Evolutionary conservation across 768 basidiomycete species (phyloP), one percentile per base, ranked within the genome.

Genomic region (Fibroporia radiculosa): DNA sequence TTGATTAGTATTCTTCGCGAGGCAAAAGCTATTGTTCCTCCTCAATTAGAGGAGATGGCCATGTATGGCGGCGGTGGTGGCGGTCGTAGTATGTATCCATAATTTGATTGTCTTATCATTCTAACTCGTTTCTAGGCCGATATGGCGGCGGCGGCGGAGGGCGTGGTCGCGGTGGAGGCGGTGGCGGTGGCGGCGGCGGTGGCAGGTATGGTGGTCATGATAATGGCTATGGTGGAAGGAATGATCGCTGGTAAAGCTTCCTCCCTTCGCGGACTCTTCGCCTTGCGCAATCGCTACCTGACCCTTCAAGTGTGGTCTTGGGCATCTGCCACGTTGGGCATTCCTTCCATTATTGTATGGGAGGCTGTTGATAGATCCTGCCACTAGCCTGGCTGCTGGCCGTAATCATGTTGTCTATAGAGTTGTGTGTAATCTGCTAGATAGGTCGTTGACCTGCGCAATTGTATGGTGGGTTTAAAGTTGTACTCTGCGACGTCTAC

Each of bases 11-110:
- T 98, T 51, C 67, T 98, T 50, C 70, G 76, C 44, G 93, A 96
- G 63, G 89, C 91, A 18, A 93, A 93, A 60, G 81, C 90, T 12
- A 68, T 70, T 37, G 74, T 97, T 27, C 91, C 93, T 20, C 78
- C 90, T 45, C 89, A 95, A 56, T 72, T 99, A 0, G 85, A 93
- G 63, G 88, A 96, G 67, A 95, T 96, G 93, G 76, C 75, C 0
- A 82, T 82, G 72, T 93, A 80, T 62, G 80, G 88, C 39, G 84
- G 87, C 33, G 84, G 90, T 10, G 85, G 87, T 19, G 84, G 80
- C 41, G 78, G 82, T 48, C 72, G 85, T 63, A 75, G 83, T 84
- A 51, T 38, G 78, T 10, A 1, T 46, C 24, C 25, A 16, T 20
- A 49, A 29, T 24, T 31, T 26, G 14, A 31, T 33, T 4, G 26